Evolutionary conservation across 2,329 filamentous ascomycete species (phyloP).

Genomic region (Calonectria hawksworthii): DNA sequence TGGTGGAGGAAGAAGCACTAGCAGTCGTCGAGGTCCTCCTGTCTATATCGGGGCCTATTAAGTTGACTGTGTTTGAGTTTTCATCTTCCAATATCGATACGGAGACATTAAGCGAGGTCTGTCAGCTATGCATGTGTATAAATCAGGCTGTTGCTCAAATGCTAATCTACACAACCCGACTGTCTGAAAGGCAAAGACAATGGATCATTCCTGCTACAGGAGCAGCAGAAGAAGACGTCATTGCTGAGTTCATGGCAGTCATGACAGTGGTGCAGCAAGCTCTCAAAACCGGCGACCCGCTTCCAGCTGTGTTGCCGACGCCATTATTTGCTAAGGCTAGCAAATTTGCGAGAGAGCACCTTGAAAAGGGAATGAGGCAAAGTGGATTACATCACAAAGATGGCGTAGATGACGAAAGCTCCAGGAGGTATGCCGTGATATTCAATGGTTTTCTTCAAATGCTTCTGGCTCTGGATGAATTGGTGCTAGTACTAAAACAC

Average conservation of each 20-base stretch:
- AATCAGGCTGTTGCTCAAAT: slow-evolving; percentile 25
- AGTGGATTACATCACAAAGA: background rate
- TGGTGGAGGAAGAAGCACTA: slow-evolving; percentile 19
- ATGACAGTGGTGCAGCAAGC: slow-evolving; percentile 22
- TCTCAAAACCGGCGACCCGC: slow-evolving; percentile 22
- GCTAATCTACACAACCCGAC: background rate
- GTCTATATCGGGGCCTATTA: slow-evolving; percentile 22
- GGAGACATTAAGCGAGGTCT: slow-evolving; percentile 3
- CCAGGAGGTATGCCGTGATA: slow-evolving; percentile 8
- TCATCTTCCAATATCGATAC: slow-evolving; percentile 27
- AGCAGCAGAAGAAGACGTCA: background rate
- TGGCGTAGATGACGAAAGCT: background rate
- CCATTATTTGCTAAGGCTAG: slow-evolving; percentile 18
- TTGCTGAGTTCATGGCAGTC: slow-evolving; percentile 27
- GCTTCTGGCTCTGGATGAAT: slow-evolving; percentile 12
- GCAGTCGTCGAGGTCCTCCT: slow-evolving; percentile 19
- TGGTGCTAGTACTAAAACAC: slow-evolving; percentile 22
- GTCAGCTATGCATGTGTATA: slow-evolving; percentile 22
- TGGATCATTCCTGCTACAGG: slow-evolving; percentile 13
- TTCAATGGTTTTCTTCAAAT: slow-evolving; percentile 14
- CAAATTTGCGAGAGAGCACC: background rate
- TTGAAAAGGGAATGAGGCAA: background rate
- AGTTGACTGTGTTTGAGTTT: slow-evolving; percentile 22
- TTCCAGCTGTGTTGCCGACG: slow-evolving; percentile 29
- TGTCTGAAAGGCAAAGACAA: background rate